phyloP scores from a whole-genome alignment of 2,329 filamentous ascomycete species.

The Pseudocercospora fuligena region DNA sequence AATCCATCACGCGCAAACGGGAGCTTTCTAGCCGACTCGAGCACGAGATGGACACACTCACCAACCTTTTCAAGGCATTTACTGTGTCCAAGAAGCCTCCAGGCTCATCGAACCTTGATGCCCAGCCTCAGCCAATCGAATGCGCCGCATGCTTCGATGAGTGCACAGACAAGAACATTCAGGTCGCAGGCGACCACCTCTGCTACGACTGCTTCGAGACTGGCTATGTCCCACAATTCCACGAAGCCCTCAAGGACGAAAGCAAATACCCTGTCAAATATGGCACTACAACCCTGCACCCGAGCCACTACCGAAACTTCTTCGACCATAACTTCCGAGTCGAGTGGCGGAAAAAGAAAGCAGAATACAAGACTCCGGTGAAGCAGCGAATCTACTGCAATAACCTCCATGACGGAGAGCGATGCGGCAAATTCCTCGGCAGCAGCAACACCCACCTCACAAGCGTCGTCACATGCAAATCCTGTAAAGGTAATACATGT shows the following conservation, averaged over 20 bases:
- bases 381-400: conserved; percentile 11
- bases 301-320: background rate
- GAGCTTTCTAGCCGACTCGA: background rate
- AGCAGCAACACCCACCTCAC: background rate
- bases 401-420: background rate
- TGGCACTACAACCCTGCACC: background rate
- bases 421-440: conserved; percentile 5
- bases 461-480: background rate
- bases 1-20: background rate
- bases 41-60: background rate
- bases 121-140: background rate
- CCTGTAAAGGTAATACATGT: background rate
- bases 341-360: background rate
- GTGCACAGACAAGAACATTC: background rate
- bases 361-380: conserved; percentile 2
- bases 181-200: background rate
- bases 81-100: no score
- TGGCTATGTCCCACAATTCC: conserved; percentile 11
- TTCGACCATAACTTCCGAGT: background rate
- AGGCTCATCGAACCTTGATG: background rate
- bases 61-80: background rate
- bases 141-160: conserved; percentile 12
- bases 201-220: conserved; percentile 12
- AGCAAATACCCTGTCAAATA: conserved; percentile 12
- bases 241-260: conserved; percentile 9